Conservation (phyloP, 208 protist genomes). For the Blastocrithidia nonstop region DNA sequence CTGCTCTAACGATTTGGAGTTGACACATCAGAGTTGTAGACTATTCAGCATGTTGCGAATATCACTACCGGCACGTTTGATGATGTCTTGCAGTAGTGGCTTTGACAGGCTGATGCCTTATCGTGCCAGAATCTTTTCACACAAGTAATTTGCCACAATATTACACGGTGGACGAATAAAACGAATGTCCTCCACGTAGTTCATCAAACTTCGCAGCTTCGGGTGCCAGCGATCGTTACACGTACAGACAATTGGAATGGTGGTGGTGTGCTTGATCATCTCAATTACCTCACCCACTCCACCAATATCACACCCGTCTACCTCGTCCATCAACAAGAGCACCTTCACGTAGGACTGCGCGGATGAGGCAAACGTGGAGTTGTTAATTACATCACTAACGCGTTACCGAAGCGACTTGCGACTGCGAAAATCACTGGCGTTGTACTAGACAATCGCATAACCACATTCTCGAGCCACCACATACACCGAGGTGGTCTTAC, state of each 20-base stretch:
- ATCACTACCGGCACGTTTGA: constrained; percentile 85
- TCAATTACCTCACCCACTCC: constrained; percentile 92
- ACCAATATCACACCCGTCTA: constrained; percentile 98
- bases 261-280: constrained; percentile 85
- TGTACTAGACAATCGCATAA: constrained; percentile 94
- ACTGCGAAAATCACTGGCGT: constrained; percentile 96
- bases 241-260: constrained; percentile 96
- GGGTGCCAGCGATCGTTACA: constrained; percentile 95
- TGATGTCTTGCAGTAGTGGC: constrained; percentile 77
- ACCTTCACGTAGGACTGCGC: constrained; percentile 54
- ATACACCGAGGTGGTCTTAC: constrained; percentile 96
- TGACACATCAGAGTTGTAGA: constrained; percentile 88
- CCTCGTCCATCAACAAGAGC: constrained; percentile 98
- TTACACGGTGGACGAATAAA: constrained; percentile 82
- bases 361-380: constrained; percentile 51
- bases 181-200: constrained; percentile 91
- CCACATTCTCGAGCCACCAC: constrained; percentile 81
- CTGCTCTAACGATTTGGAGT: constrained; percentile 32
- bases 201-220: constrained; percentile 90
- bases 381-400: constrained; percentile 56
- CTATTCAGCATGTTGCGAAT: constrained; percentile 94
- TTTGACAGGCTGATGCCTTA: constrained; percentile 83
- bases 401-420: constrained; percentile 83
- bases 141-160: constrained; percentile 77
- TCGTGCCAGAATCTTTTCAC: constrained; percentile 75